phyloP scores from a whole-genome alignment of 1,284 basidiomycete genomes.

The Lignosus rhinocerotis region DNA sequence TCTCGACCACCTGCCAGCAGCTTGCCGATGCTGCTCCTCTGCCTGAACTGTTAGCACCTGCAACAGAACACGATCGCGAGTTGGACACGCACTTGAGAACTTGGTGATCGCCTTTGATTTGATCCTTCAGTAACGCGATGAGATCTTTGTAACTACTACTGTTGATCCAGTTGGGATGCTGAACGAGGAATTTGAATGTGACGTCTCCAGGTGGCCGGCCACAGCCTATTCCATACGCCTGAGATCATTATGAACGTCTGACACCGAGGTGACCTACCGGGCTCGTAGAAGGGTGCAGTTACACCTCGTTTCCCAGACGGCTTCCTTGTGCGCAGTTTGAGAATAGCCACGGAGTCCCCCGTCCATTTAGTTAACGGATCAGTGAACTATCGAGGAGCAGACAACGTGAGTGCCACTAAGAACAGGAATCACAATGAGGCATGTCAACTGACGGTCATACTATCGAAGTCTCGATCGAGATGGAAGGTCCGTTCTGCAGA shows the following conservation, averaged over 20 bases:
- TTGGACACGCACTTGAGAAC: neutral
- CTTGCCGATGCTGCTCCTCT: neutral
- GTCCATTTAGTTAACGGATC: neutral
- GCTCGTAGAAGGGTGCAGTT: neutral
- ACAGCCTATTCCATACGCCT: conserved; percentile 3
- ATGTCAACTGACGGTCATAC: neutral
- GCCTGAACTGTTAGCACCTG: neutral
- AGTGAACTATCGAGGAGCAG: neutral
- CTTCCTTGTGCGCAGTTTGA: neutral
- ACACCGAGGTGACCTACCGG: neutral
- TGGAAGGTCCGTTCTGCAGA: neutral
- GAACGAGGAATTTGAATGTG: conserved; percentile 19
- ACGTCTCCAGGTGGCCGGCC: conserved; percentile 1
- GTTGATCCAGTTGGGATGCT: conserved; percentile 18
- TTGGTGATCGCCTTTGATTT: conserved; percentile 1
- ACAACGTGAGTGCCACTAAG: neutral
- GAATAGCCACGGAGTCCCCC: neutral
- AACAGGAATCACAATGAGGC: neutral
- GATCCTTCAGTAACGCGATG: neutral
- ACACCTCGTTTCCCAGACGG: too few relatives aligned
- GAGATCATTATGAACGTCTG: neutral
- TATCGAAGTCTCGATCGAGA: conserved; percentile 5
- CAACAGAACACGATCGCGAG: neutral
- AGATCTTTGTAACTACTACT: conserved; percentile 16
- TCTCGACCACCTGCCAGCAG: neutral